A percentile compares a stretch with the other conserved stretches of the same genome.
Conservation (phyloP, 208 protist genomes). For the Acanthamoeba royreba region DNA sequence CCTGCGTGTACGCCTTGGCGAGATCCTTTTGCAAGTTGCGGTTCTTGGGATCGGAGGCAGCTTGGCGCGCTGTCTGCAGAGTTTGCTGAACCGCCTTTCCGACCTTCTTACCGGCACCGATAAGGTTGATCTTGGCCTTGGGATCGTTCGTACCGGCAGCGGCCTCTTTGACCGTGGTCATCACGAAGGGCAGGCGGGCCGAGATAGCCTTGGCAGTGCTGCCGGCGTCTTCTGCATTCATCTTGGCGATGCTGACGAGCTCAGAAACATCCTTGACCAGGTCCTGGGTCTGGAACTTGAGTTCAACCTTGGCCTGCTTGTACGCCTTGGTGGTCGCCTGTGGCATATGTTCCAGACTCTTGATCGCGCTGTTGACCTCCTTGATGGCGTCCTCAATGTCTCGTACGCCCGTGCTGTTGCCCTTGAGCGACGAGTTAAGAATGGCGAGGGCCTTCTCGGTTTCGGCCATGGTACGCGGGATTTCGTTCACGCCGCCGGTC, state of each 20-base stretch:
- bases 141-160: not conserved
- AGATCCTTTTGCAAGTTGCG: constrained; percentile 21
- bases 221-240: constrained; percentile 18
- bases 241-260: not conserved
- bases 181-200: not conserved
- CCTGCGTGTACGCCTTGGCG: not conserved
- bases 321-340: not conserved
- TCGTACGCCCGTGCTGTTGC: not conserved
- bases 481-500: not conserved
- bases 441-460: not conserved
- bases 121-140: not conserved
- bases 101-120: not conserved
- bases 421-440: not conserved
- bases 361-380: not conserved
- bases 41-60: constrained; percentile 41
- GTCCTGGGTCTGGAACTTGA: constrained; percentile 41
- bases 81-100: not conserved
- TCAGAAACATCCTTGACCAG: constrained; percentile 35
- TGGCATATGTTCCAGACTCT: not conserved
- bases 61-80: not conserved
- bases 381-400: constrained; percentile 11
- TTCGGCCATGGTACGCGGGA: not conserved
- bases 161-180: not conserved
- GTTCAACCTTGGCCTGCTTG: constrained; percentile 37
- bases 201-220: not conserved